phyloP scores from a whole-genome alignment of 257 asterid genomes.

The Fraxinus anomala region DNA sequence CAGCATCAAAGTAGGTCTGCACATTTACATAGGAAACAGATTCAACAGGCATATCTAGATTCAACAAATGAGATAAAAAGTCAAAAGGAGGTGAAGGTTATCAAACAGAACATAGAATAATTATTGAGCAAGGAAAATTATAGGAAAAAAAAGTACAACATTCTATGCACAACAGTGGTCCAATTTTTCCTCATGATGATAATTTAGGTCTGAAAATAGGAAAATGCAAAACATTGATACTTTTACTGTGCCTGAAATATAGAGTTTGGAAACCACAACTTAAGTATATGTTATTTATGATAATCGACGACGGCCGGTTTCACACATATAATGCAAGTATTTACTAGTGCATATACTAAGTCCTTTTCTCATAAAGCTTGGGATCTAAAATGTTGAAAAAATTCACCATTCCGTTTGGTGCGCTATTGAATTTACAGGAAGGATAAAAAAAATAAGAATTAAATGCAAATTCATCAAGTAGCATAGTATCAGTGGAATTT shows the following conservation, averaged over 20 bases:
- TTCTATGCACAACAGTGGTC: background rate
- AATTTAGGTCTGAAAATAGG: background rate
- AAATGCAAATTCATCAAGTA: background rate
- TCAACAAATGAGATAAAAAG: background rate
- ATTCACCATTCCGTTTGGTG: background rate
- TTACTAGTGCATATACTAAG: background rate
- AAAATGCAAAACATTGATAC: background rate
- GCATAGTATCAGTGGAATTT: background rate
- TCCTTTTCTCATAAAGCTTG: background rate
- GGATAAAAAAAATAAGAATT: background rate
- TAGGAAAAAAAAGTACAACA: background rate
- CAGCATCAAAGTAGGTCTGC: slow-evolving; percentile 86
- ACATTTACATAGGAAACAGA: slow-evolving; percentile 17
- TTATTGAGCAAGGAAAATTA: background rate
- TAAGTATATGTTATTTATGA: background rate
- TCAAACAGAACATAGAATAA: background rate
- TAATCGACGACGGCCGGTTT: background rate
- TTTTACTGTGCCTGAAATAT: background rate
- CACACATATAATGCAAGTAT: background rate
- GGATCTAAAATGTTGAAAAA: background rate
- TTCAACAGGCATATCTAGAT: slow-evolving; percentile 2
- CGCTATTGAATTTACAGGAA: background rate
- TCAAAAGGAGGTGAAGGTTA: background rate
- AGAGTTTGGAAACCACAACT: background rate
- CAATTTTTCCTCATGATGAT: background rate